Percentiles rank a stretch among this genome's conserved stretches.
Evolutionary conservation across 2,329 filamentous ascomycete genomes (phyloP).

Genomic region (Neofusicoccum kwambonambiense): DNA sequence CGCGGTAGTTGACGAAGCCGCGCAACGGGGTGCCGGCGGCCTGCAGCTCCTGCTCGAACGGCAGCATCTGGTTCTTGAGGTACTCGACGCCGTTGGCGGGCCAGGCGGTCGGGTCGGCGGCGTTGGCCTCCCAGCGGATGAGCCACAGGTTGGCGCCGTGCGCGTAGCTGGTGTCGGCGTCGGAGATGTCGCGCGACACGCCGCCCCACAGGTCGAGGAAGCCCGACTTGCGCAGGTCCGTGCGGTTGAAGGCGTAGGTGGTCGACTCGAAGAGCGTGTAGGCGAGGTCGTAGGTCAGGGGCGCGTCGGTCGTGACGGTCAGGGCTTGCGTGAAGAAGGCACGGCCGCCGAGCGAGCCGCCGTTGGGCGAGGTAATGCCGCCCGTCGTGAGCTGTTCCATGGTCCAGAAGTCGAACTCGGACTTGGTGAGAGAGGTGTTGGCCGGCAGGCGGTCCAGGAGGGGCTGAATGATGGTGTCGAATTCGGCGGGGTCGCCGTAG

Average conservation of each 20-base stretch:
- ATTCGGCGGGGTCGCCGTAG: conserved; percentile 23
- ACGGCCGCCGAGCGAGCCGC: conserved; percentile 21
- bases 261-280: conserved; percentile 20
- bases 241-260: conserved; percentile 22
- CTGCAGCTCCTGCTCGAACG: conserved; percentile 22
- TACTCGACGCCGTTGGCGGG: conserved; percentile 24
- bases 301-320: conserved; percentile 21
- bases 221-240: conserved; percentile 22
- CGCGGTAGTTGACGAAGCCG: conserved; percentile 25
- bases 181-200: conserved; percentile 20
- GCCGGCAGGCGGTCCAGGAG: conserved; percentile 22
- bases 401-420: conserved; percentile 22
- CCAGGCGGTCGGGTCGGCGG: conserved; percentile 16
- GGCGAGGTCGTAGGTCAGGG: conserved; percentile 20
- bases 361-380: conserved; percentile 19
- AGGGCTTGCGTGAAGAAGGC: conserved; percentile 24
- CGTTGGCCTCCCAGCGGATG: conserved; percentile 25
- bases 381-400: conserved; percentile 19
- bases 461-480: conserved; percentile 20
- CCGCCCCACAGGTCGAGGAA: conserved; percentile 27
- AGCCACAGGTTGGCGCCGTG: conserved; percentile 26
- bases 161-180: conserved; percentile 21
- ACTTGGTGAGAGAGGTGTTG: conserved; percentile 20
- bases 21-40: conserved; percentile 20
- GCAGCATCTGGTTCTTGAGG: conserved; percentile 23